Base-by-base conservation (phyloP, 306 rosid species). In the Fragaria ananassa region DNA sequence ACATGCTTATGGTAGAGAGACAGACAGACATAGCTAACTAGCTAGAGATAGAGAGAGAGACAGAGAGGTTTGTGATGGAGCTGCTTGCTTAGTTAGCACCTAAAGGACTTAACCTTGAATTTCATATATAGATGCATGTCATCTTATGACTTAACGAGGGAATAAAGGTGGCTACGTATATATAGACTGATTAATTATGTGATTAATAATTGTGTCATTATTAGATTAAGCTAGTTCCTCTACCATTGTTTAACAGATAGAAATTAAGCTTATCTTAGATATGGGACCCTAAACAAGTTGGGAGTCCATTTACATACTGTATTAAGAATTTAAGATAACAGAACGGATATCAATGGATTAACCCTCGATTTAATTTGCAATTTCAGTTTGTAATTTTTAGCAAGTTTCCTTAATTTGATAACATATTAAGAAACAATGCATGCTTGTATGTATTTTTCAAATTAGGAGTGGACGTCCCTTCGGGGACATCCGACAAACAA, bases 61-160 rank as follows among this genome's bases (percentile, higher is more conserved):
- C 10, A 70, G 57, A 45, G 44, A 70, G 29, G 10, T 61, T 61
- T 61, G 14, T 29, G 39, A 37, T 51, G 9, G 10, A 27, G 41
- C 67, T 37, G 41, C 41, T 61, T 37, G 41, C 41, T 61, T 29
- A 61, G 29, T 61, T 61, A 17, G 44, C 42, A 27, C 44, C 50
- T 49, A 47, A 27, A n/a, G 44, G 45, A 18, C 42, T 47, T 10
- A 7, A 49, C 17, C 39, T 31, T 49, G 19, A 61, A 13, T 27
- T 27, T 27, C 39, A 57, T 23, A 57, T 23, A 57, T 21, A 56
- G 29, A n/a, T 23, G 63, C 57, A 70, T 70, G 60, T 29, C 27
- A 4, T 44, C 74, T 70, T 29, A 49, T 70, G 45, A 70, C 60
- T 50, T 71, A 41, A 29, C 67, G 3, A 51, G 75, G 63, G 75